phyloP scores from a whole-genome alignment of 73 alveolate genomes.

The Paramecium tetraurelia region DNA sequence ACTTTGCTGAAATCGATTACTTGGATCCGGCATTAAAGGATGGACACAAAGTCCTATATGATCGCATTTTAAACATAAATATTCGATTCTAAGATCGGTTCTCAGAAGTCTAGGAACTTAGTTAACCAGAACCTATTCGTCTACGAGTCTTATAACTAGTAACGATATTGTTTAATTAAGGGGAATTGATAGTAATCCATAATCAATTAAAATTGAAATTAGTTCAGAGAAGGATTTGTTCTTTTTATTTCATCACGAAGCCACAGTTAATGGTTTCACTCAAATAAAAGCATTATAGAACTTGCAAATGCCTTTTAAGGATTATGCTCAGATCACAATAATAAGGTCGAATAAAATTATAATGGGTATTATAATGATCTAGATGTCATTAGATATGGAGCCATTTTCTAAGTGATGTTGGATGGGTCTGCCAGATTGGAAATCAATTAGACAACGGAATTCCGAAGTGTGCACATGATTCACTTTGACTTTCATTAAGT shows the following conservation, averaged over 20 bases:
- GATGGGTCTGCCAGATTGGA: slow-evolving; percentile 54
- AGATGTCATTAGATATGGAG: neutral
- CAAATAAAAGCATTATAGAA: neutral
- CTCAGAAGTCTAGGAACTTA: slow-evolving; percentile 12
- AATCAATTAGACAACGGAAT: slow-evolving; percentile 21
- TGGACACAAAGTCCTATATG: slow-evolving; percentile 25
- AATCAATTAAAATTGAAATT: slow-evolving; percentile 11
- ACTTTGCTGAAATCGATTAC: slow-evolving; percentile 16
- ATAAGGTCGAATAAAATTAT: slow-evolving; percentile 18
- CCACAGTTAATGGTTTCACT: neutral
- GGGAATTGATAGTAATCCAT: slow-evolving; percentile 39
- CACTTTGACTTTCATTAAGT: slow-evolving; percentile 32
- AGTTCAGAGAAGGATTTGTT: slow-evolving; percentile 44
- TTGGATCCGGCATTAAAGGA: slow-evolving; percentile 36
- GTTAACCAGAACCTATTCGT: slow-evolving; percentile 24
- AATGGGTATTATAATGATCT: neutral
- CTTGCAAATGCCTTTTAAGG: slow-evolving; percentile 13
- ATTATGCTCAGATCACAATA: neutral
- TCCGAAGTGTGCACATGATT: neutral
- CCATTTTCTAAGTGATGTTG: neutral
- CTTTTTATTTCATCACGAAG: slow-evolving; percentile 42
- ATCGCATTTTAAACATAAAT: neutral
- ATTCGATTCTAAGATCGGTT: slow-evolving; percentile 15
- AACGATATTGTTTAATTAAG: neutral
- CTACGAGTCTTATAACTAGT: neutral